Base-by-base conservation (phyloP, 805 yeast genomes). In the Spathaspora arborariae region DNA sequence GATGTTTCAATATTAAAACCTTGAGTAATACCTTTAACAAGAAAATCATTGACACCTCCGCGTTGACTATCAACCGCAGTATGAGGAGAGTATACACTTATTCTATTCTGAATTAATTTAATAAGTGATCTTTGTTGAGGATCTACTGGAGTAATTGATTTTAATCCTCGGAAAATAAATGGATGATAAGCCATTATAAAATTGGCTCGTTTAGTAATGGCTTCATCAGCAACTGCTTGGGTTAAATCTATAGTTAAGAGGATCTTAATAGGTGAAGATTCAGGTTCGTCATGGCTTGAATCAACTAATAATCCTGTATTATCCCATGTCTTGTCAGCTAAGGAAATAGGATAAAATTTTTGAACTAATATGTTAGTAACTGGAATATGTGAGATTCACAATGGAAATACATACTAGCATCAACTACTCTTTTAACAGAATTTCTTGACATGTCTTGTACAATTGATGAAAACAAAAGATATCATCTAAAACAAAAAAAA, bases 41-140 rank as follows among this genome's bases (percentile, higher is more conserved):
- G 72, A 85, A 96, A 94, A 62, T 90, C 98, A 55, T 94, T 94
- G 51, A 94, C 97, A 19, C 99, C 99, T n/a, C 85, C 86, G 10
- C 66, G 64, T 8, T 94, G 94, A 20, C 97, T 92, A 65, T 94
- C 99, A 3, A 94, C 86, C 0, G 98, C 90, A 1, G 99, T 92
- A 60, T 94, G 99, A 20, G 99, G 99, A 46, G 85, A 85, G 63
- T 94, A 94, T 1, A 94, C 99, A 42, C 90, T 80, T 47, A 94
- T 79, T n/a, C 88, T 86, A 49, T 82, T 76, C 53, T 82, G 83
- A 44, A 89, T 83, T 56, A 94, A 74, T 45, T 78, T 76, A 35
- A 92, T 63, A 45, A 92, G 70, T 5, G 96, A 86, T 19, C 67
- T 67, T 59, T 94, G 97, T 62, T 94, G 98, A 0, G 96, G 84